phyloP scores from a whole-genome alignment of 805 yeast genomes.

The Starmerella asiatica region DNA sequence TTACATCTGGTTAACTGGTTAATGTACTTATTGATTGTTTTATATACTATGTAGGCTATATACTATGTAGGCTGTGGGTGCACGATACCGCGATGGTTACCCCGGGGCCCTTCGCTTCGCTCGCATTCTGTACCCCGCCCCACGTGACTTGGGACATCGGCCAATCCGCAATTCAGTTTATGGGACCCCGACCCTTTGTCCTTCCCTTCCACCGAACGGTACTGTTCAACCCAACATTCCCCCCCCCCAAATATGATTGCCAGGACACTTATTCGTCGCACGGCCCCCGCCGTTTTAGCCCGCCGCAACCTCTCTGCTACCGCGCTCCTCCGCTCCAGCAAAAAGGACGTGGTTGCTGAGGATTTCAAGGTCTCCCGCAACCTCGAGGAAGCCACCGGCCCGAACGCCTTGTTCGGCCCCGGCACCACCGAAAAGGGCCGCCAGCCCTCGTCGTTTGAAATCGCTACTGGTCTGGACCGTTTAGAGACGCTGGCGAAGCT shows the following conservation, averaged over 20 bases:
- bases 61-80: too few relatives aligned
- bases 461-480: conserved; percentile 97
- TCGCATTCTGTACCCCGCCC: not conserved
- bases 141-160: not conserved
- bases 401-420: conserved; percentile 68
- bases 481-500: conserved; percentile 83
- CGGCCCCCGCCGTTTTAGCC: conserved; percentile 9
- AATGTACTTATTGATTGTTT: too few relatives aligned
- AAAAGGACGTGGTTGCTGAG: conserved; percentile 12
- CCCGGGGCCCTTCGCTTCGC: not conserved
- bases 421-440: conserved; percentile 53
- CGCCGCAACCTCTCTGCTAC: conserved; percentile 14
- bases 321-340: conserved; percentile 5
- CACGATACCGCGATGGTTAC: too few relatives aligned
- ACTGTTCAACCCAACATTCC: not conserved
- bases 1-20: too few relatives aligned
- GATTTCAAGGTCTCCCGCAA: conserved; percentile 18
- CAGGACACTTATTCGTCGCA: conserved; percentile 13
- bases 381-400: conserved; percentile 68
- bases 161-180: conserved; percentile 10
- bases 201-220: too few relatives aligned
- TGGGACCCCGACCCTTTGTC: not conserved
- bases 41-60: too few relatives aligned
- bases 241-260: conserved; percentile 10
- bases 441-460: conserved; percentile 88